Percentiles rank a stretch among this genome's conserved stretches.
phyloP scores from a whole-genome alignment of 1,139 yeast species.

The Saccharomyces hybrid region DNA sequence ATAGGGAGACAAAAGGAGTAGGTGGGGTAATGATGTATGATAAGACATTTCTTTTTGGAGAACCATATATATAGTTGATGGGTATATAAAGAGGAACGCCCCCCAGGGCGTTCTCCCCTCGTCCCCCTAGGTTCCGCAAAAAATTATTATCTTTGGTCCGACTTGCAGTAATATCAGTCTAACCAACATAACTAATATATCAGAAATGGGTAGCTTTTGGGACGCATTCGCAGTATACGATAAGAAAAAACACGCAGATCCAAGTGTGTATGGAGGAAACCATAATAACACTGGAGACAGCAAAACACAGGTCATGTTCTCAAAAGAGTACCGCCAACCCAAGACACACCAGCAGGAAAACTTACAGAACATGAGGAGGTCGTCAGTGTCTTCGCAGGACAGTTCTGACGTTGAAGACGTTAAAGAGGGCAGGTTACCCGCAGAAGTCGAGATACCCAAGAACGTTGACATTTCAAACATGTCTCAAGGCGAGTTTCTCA shows the following conservation, averaged over 20 bases:
- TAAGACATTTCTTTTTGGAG: neutral
- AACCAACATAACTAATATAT: neutral
- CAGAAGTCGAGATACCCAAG: constrained; percentile 7
- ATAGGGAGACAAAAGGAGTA: neutral
- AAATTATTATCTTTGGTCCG: too few species aligned
- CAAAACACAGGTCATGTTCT: constrained; percentile 17
- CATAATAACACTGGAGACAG: constrained; percentile 24
- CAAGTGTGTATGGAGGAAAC: constrained; percentile 20
- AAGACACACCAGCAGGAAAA: constrained; percentile 8
- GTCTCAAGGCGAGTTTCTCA: constrained; percentile 27
- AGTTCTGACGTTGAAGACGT: constrained; percentile 2
- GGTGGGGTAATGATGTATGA: neutral
- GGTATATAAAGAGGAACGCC: neutral
- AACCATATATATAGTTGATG: neutral
- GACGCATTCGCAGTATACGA: constrained; percentile 30
- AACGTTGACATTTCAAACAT: constrained; percentile 23
- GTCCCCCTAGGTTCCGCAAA: neutral
- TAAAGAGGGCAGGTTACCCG: constrained; percentile 9
- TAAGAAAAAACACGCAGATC: constrained; percentile 26
- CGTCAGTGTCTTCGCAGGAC: constrained; percentile 1
- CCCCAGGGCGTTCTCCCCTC: neutral
- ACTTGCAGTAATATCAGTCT: neutral
- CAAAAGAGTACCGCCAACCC: constrained; percentile 22
- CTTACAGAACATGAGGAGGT: constrained; percentile 4
- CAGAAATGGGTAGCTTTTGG: constrained; percentile 24